Conservation (phyloP, 78 protist species). For the Dictyostelium purpureum region DNA sequence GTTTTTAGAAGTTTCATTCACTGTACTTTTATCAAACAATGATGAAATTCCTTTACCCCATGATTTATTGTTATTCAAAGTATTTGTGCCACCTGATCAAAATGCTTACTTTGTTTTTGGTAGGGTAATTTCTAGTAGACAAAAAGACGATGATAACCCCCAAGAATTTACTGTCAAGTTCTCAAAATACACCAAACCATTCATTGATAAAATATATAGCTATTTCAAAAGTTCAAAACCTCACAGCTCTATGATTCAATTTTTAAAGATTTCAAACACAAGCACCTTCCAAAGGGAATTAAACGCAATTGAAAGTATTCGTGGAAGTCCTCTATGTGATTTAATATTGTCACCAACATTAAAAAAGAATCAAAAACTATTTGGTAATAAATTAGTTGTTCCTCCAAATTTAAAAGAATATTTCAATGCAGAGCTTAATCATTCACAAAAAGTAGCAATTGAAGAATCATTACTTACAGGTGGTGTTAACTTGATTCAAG, state of each 20-base stretch:
- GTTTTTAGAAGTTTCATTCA: background rate
- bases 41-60: background rate
- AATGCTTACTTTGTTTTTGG: background rate
- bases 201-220: background rate
- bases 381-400: no score
- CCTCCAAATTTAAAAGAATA: background rate
- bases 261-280: background rate
- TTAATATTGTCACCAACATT: slow-evolving; percentile 1
- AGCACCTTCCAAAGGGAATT: slow-evolving; percentile 32
- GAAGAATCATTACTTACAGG: background rate
- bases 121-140: background rate
- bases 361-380: no score
- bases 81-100: no score
- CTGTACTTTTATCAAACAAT: background rate
- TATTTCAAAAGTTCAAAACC: no score
- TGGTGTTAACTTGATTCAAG: background rate
- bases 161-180: no score
- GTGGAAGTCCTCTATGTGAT: background rate
- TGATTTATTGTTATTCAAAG: background rate
- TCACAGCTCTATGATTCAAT: background rate
- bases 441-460: slow-evolving; percentile 13
- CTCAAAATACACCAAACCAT: background rate
- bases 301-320: background rate
- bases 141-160: background rate
- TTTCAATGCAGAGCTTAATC: background rate